These are phyloP conservation scores for Bipolaris gigantea DNA, from an alignment of 2,329 filamentous ascomycete genomes.

Conservation along the genomic window DNA sequence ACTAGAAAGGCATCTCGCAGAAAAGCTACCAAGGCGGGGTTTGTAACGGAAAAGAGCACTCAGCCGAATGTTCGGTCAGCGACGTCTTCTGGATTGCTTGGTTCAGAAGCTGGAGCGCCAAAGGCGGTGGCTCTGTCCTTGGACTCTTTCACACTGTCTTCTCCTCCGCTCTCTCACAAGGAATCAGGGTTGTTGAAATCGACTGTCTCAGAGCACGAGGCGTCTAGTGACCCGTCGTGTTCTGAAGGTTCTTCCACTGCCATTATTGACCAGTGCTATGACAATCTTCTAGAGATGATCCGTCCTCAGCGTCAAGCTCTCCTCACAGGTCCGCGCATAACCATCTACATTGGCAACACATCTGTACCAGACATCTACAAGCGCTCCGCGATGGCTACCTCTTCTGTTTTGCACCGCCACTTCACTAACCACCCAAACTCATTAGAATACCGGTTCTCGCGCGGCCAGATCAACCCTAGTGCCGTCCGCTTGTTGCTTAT, in stretches of 20 bases:
- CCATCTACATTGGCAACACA: conserved; percentile 8
- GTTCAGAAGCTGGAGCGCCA: neutral
- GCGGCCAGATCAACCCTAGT: neutral
- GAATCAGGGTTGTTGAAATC: neutral
- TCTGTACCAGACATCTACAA: conserved; percentile 8
- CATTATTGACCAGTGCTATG: conserved; percentile 2
- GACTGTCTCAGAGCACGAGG: neutral
- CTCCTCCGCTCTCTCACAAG: neutral
- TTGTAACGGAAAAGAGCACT: neutral
- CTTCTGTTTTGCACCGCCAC: conserved; percentile 9
- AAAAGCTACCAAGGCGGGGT: neutral
- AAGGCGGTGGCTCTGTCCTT: neutral
- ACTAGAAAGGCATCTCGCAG: neutral
- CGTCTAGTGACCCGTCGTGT: no score
- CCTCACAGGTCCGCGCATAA: conserved; percentile 11
- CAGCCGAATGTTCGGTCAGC: neutral
- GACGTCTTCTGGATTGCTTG: neutral
- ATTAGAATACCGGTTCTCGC: conserved; percentile 5
- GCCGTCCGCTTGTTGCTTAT: conserved; percentile 11
- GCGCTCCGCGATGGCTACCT: conserved; percentile 21
- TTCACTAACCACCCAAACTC: conserved; percentile 13
- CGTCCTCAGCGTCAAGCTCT: conserved; percentile 9
- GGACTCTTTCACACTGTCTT: neutral
- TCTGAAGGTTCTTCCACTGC: neutral
- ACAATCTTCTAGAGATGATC: conserved; percentile 13